Percentiles rank a stretch among this genome's conserved stretches.
These are phyloP conservation scores for Trypanosoma scelopori DNA, from an alignment of 208 protist species.

Conservation along the genomic window DNA sequence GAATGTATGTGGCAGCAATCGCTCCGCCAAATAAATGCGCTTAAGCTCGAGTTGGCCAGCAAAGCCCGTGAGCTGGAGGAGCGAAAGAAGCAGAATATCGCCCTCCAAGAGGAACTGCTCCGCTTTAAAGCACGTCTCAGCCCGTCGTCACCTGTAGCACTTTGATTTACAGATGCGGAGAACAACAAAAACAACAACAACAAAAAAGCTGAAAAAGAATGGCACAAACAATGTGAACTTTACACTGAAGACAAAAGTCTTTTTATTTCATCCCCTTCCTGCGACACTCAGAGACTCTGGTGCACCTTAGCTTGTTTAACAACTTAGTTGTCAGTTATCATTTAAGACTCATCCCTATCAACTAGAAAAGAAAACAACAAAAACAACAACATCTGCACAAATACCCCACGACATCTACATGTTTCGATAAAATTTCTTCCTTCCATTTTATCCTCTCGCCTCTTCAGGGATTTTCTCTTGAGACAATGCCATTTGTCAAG, in stretches of 20 bases:
- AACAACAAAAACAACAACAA: neutral
- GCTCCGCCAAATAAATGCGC: conserved; percentile 43
- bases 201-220: no score
- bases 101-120: conserved; percentile 45
- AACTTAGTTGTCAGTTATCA: no score
- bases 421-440: no score
- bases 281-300: no score
- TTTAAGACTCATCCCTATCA: no score
- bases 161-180: neutral
- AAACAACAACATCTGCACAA: neutral
- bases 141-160: neutral
- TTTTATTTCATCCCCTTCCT: no score
- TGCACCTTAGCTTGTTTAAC: no score
- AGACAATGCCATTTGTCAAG: conserved; percentile 85
- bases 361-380: no score
- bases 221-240: no score
- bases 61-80: conserved; percentile 40
- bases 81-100: conserved; percentile 39
- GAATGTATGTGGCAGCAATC: conserved; percentile 59
- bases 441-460: neutral
- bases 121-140: conserved; percentile 36
- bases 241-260: no score
- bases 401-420: no score
- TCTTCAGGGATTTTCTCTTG: neutral
- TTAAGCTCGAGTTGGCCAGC: conserved; percentile 31